Evolutionary conservation across 257 asterid genomes (phyloP).

Genomic region (Anisodus tanguticus): DNA sequence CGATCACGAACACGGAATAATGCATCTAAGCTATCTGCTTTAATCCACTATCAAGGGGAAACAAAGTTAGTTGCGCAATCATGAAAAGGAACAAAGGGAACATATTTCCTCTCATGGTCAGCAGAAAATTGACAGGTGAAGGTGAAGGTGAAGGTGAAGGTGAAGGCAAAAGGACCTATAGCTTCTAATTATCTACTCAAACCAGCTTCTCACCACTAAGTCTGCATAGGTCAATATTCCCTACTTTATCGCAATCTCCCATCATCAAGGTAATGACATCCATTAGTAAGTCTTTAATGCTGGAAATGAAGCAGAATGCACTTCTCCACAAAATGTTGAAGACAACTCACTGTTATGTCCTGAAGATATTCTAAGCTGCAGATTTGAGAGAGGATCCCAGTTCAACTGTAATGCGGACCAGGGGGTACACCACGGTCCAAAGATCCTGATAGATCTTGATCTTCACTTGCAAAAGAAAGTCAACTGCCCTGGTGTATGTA

Average conservation of each 20-base stretch:
- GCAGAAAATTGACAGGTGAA: not conserved
- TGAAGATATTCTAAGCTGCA: too few relatives aligned
- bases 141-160: not conserved
- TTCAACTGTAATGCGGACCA: too few relatives aligned
- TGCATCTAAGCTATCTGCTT: not conserved
- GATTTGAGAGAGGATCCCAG: too few relatives aligned
- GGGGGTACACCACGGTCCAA: too few relatives aligned
- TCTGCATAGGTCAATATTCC: not conserved
- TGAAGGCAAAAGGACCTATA: not conserved
- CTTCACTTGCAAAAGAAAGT: too few relatives aligned
- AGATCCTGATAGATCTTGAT: too few relatives aligned
- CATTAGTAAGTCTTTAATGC: too few relatives aligned
- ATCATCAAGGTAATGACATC: not conserved
- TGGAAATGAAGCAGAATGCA: too few relatives aligned
- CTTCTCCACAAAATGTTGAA: too few relatives aligned
- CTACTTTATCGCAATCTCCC: too few relatives aligned
- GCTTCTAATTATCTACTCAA: not conserved
- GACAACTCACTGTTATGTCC: too few relatives aligned
- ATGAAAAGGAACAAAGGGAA: not conserved
- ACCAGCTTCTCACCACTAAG: not conserved
- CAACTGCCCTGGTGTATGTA: not conserved
- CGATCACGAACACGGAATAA: not conserved
- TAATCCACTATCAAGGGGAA: not conserved
- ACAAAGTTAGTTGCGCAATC: not conserved
- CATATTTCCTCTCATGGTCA: not conserved